Percentiles rank a stretch among this genome's conserved stretches.
Conservation (phyloP, 192 early-diverging fungal genomes). For the Backusella sp. region DNA sequence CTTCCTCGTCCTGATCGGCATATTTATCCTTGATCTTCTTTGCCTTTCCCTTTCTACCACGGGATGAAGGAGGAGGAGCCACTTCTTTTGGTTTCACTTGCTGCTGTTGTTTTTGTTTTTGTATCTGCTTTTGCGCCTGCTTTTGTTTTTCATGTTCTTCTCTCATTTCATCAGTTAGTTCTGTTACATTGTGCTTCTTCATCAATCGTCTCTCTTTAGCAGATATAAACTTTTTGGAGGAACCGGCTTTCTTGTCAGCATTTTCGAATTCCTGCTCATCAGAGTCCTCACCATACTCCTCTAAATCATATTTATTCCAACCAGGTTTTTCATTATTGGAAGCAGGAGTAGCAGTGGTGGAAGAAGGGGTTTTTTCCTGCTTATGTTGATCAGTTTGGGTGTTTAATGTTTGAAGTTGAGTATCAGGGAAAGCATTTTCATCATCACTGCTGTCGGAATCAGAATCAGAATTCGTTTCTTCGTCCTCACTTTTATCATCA, state of each 20-base stretch:
- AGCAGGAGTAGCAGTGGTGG: not conserved
- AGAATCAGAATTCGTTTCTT: slow-evolving; percentile 27
- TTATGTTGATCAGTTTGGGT: not conserved
- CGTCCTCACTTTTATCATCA: slow-evolving; percentile 23
- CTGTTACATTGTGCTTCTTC: slow-evolving; percentile 58
- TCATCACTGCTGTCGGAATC: slow-evolving; percentile 34
- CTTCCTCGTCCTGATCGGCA: slow-evolving; percentile 93
- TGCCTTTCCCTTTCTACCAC: slow-evolving; percentile 86
- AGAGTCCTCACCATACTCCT: slow-evolving; percentile 53
- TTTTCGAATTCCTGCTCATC: slow-evolving; percentile 33
- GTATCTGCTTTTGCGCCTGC: slow-evolving; percentile 4
- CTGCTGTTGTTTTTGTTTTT: slow-evolving; percentile 26
- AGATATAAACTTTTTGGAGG: slow-evolving; percentile 51
- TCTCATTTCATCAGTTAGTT: slow-evolving; percentile 14
- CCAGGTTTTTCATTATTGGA: not conserved
- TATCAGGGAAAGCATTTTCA: slow-evolving; percentile 56
- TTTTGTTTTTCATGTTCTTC: slow-evolving; percentile 1
- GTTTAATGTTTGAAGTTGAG: slow-evolving; percentile 36
- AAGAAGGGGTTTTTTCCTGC: not conserved
- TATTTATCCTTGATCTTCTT: slow-evolving; percentile 96
- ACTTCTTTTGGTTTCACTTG: slow-evolving; percentile 18
- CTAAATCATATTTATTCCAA: slow-evolving; percentile 50
- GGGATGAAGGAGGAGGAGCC: slow-evolving; percentile 38
- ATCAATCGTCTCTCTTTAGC: slow-evolving; percentile 84
- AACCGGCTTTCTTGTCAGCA: not conserved